Conservation (phyloP, 148 eudicot species). For the Rhododendron vialii region DNA sequence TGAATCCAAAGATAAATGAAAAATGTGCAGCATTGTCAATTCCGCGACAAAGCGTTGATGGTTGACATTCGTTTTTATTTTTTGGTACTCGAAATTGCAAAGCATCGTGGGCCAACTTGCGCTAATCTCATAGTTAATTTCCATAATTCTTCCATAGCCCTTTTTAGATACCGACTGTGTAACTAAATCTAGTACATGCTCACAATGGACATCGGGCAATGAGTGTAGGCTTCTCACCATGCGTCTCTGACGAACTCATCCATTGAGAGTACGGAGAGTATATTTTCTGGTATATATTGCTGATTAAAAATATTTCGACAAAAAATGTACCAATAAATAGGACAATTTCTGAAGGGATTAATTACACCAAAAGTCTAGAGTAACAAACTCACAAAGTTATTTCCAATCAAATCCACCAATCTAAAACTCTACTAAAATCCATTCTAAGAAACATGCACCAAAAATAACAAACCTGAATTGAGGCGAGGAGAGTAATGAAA, state of each 20-base stretch:
- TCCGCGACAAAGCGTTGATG: no score
- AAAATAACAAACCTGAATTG: not conserved
- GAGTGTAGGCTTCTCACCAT: no score
- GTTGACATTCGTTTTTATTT: no score
- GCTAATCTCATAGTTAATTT: no score
- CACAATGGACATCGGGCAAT: not conserved
- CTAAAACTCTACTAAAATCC: not conserved
- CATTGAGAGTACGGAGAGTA: not conserved
- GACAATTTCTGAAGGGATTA: not conserved
- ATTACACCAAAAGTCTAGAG: not conserved
- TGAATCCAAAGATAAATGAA: no score
- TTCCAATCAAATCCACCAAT: not conserved
- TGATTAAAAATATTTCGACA: no score
- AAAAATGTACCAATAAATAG: not conserved
- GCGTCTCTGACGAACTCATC: no score
- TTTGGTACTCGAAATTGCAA: no score
- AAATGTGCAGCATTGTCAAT: no score
- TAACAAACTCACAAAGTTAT: not conserved
- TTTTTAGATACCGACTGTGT: no score
- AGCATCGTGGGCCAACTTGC: no score
- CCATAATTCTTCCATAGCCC: no score
- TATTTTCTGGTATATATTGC: not conserved
- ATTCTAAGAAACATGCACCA: not conserved
- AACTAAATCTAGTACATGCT: not conserved
- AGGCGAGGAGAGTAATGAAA: not conserved